These are phyloP conservation scores for Curvularia spicifera DNA, from an alignment of 2,329 filamentous ascomycete species.

Conservation along the genomic window DNA sequence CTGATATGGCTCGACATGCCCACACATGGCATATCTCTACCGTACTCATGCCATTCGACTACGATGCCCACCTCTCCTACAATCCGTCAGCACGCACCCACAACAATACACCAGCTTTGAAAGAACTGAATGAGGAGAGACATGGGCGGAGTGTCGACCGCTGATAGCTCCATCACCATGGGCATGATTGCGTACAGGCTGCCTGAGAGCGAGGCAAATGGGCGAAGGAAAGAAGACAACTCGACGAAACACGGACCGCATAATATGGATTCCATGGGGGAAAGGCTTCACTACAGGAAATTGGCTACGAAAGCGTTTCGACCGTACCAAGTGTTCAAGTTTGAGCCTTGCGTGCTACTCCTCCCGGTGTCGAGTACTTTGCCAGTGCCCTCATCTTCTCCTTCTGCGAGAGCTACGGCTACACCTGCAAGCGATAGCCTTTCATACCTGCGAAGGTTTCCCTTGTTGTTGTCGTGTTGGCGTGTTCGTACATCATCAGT, in stretches of 20 bases:
- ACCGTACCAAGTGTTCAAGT: slow-evolving; percentile 75
- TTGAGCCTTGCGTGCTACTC: slow-evolving; percentile 73
- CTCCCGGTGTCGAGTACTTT: slow-evolving; percentile 74
- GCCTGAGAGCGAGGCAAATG: slow-evolving; percentile 62
- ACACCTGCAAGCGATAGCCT: slow-evolving; percentile 70
- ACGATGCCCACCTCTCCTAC: not conserved
- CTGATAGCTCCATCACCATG: slow-evolving; percentile 49
- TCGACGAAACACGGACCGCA: not conserved
- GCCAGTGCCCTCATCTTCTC: slow-evolving; percentile 78
- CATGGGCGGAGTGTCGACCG: slow-evolving; percentile 54
- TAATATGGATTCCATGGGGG: not conserved
- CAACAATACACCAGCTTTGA: slow-evolving; percentile 57
- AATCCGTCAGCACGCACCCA: not conserved
- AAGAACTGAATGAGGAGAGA: slow-evolving; percentile 39
- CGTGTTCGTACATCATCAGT: slow-evolving; percentile 59
- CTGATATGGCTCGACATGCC: not conserved
- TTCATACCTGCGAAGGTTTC: slow-evolving; percentile 65
- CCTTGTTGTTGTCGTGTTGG: slow-evolving; percentile 61
- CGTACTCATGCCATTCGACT: not conserved
- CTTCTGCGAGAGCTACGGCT: slow-evolving; percentile 72
- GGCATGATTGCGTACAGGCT: slow-evolving; percentile 42
- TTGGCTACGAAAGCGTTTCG: slow-evolving; percentile 60
- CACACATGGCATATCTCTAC: not conserved
- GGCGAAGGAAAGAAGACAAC: not conserved
- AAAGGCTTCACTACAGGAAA: not conserved